Base-by-base conservation (phyloP, 768 basidiomycete species). In the Lactarius indigo region DNA sequence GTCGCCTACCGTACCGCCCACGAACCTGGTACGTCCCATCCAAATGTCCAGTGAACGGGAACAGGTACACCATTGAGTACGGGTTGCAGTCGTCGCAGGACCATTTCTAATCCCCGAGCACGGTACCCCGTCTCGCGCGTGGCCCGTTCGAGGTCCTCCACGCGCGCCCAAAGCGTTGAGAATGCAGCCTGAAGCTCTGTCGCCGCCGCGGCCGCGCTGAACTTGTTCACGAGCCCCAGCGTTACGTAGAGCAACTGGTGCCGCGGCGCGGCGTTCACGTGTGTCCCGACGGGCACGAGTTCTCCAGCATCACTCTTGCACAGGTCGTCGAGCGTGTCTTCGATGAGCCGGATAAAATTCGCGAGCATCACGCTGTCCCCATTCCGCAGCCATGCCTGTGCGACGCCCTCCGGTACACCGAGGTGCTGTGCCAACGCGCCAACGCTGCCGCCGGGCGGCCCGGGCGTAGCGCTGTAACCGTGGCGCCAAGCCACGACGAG, bases 221-320 rank as follows among this genome's bases (percentile, higher is more conserved):
- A 59, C 50, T 67, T 67, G 61, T 67, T 67, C 57, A n/a, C 66
- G 13, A 59, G 6, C 8, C 57, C 57, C 18, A 67, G 28, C 17
- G 61, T 52, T 15, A 39, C 31, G 39, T 63, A 37, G 8, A 63
- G 37, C 26, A 67, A 20, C 18, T 63, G 57, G 41, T 63, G 28
- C 13, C 13, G 30, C 41, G 47, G 26, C 13, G 37, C 6, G 6
- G 20, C 4, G 18, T 1, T 18, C 4, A 6, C 0, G 30, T 30
- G 5, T 28, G 3, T 18, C 39, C 28, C 50, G 0, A 63, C 33
- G 10, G 66, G 61, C 6, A 54, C 7, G 23, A 67, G 30, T 26
- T 44, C 50, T 20, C 20, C n/a, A 2, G 20, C 57, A 8, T 59
- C 61, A 3, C n/a, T 47, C 31, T 52, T 50, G 8, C 26, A 61